Base-by-base conservation (phyloP, 2,329 filamentous ascomycete genomes). In the Chaetomium olivaceum region DNA sequence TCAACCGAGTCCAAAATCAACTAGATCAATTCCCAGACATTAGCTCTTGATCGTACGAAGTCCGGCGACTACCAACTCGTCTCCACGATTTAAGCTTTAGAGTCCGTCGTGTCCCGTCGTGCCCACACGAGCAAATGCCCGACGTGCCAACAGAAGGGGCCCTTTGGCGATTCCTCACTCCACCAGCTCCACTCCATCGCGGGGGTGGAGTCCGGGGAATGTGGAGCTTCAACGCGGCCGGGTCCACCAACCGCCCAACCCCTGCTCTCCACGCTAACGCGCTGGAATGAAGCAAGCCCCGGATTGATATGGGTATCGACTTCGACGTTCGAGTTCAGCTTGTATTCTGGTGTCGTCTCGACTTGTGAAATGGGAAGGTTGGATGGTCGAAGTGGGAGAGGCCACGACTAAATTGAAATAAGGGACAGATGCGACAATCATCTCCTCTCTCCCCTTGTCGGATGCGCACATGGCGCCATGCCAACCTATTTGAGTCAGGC, bases 171-270 rank as follows among this genome's bases (percentile, higher is more conserved):
- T 66, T 55, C 25, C n/a, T 14, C 43, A 52, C 65, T 71, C 70
- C 70, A 70, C 69, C 54, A 62, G 29, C 61, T 67, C 67, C 67
- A 65, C 65, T 33, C 5, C 29, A 57, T 61, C 61, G 66, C 67
- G 68, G 67, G 65, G 70, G 67, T 67, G 67, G 65, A 69, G 59
- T 69, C 68, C 57, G 70, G 71, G 69, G 69, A 70, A 70, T 56
- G 67, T 70, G 69, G 69, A 69, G 64, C 64, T 51, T 61, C 55
- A 58, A 21, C 25, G 21, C n/a, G 9, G 39, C n/a, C 21, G 61
- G 65, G 31, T 64, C 70, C 70, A 66, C 68, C 43, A 21, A 19
- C 39, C 51, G 50, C 63, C 68, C 43, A 21, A 19, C 39, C 51
- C 54, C 64, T 66, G 39, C 31, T 58, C 56, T 31, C 19, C 31